Conservation (phyloP, 2,329 filamentous ascomycete genomes). For the Aureobasidium musti region DNA sequence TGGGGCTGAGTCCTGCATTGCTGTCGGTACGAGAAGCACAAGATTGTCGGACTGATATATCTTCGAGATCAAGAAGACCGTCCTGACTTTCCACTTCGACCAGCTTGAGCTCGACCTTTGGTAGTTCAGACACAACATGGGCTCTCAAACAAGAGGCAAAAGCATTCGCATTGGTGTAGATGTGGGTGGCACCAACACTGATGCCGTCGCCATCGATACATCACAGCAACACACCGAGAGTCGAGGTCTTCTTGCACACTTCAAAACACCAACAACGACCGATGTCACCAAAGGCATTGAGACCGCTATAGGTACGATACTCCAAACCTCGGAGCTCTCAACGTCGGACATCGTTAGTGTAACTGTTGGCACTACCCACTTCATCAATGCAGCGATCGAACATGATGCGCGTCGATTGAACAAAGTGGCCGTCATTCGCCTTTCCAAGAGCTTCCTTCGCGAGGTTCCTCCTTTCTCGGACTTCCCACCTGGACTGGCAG, state of each 20-base stretch:
- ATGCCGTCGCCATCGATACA: constrained; percentile 40
- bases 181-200: constrained; percentile 46
- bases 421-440: constrained; percentile 55
- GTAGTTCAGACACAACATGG: not conserved
- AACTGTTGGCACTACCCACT: constrained; percentile 55
- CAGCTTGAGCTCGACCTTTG: not conserved
- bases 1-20: not conserved
- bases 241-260: constrained; percentile 39
- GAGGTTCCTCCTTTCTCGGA: constrained; percentile 41
- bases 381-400: constrained; percentile 42
- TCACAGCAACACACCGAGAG: constrained; percentile 35
- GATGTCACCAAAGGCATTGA: constrained; percentile 50
- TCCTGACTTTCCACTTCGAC: no score
- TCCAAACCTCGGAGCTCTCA: constrained; percentile 41
- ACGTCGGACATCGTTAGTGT: constrained; percentile 45
- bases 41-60: not conserved
- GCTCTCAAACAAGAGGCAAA: constrained; percentile 1
- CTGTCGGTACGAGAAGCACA: not conserved
- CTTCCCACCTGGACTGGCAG: constrained; percentile 38
- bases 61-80: no score
- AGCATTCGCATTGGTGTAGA: constrained; percentile 49
- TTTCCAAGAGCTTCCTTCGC: constrained; percentile 39
- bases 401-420: constrained; percentile 51
- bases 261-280: constrained; percentile 46
- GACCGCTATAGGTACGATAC: constrained; percentile 42